Evolutionary conservation across 1,284 basidiomycete species (phyloP), one percentile per base, ranked within the genome.

Genomic region (Rhodotorula glutinis): DNA sequence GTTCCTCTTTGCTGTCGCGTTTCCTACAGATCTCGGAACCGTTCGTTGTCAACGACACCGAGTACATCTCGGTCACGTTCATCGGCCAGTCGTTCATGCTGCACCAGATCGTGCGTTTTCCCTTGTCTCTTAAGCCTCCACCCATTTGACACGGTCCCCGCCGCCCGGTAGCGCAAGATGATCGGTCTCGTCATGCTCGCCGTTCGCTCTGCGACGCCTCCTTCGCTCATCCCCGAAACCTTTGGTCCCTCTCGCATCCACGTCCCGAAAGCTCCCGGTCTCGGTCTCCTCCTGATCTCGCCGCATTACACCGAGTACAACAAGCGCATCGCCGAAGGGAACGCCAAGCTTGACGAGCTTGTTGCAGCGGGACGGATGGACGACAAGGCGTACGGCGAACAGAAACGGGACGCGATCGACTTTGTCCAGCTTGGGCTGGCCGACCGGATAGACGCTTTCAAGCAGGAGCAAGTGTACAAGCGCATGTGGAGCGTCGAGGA

Each of bases 41-140:
- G 33, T 85, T 84, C 8, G 87, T 95, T 7, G 88, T 93, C 74
- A 90, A 91, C 25, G 88, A 88, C 41, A 94, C 91, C 1, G 95
- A 99, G 77, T 98, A 95, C 94, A 87, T 98, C 58, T 90, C 88
- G 58, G 88, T 98, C 43, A 83, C 90, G 72, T 88, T 98, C 76
- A 92, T 98, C 76, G 96, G 95, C 0, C 96, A 98, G 79, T 94
- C 91, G 74, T 99, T 99, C 79, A 98, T 99, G 96, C 81, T 98
- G 65, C 95, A 99, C 79, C 95, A 98, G 76, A 84, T 86, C 72
- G 82, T 83, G 73, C 53, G 57, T 40, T 53, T 63, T 27, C 59
- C n/a, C 10, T 8, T 30, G 78, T 78, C 65, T 74, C 55, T 27
- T 30, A 7, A 27, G 4, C 10, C 51, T 5, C 10, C 4, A 14